Percentiles rank a stretch among this genome's conserved stretches.
These are phyloP conservation scores for Thelephora ganbajun DNA, from an alignment of 768 basidiomycete genomes.

Conservation along the genomic window DNA sequence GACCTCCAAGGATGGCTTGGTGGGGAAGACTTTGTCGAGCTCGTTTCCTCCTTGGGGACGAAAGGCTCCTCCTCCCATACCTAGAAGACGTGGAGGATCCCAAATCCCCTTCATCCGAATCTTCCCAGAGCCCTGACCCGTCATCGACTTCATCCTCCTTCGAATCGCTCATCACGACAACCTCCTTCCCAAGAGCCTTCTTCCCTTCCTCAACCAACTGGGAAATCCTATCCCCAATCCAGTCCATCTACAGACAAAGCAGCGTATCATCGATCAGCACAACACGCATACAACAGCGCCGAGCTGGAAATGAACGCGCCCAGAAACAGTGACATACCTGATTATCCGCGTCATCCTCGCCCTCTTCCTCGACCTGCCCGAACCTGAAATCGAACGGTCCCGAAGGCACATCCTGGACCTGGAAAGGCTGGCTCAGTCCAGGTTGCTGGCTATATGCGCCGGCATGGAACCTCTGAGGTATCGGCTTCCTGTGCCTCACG, in stretches of 20 bases:
- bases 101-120: slow-evolving; percentile 26
- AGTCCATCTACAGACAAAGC: slow-evolving; percentile 54
- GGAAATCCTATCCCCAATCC: slow-evolving; percentile 61
- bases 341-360: slow-evolving; percentile 29
- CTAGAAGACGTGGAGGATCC: background rate
- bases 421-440: slow-evolving; percentile 2
- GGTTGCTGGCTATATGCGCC: slow-evolving; percentile 6
- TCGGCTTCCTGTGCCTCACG: background rate
- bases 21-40: slow-evolving; percentile 19
- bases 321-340: slow-evolving; percentile 21
- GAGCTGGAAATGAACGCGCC: background rate
- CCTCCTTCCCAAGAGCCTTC: slow-evolving; percentile 59
- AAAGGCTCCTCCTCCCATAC: background rate
- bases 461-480: background rate
- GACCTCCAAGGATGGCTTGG: slow-evolving; percentile 15
- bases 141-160: slow-evolving; percentile 70
- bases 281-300: background rate
- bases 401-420: background rate
- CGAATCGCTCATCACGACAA: slow-evolving; percentile 64
- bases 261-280: background rate
- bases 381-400: background rate
- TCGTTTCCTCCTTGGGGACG: slow-evolving; percentile 9
- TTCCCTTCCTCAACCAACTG: slow-evolving; percentile 69
- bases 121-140: slow-evolving; percentile 63
- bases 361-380: slow-evolving; percentile 13